Evolutionary conservation across 2,329 filamentous ascomycete species (phyloP).

Genomic region (Ilyonectria robusta): DNA sequence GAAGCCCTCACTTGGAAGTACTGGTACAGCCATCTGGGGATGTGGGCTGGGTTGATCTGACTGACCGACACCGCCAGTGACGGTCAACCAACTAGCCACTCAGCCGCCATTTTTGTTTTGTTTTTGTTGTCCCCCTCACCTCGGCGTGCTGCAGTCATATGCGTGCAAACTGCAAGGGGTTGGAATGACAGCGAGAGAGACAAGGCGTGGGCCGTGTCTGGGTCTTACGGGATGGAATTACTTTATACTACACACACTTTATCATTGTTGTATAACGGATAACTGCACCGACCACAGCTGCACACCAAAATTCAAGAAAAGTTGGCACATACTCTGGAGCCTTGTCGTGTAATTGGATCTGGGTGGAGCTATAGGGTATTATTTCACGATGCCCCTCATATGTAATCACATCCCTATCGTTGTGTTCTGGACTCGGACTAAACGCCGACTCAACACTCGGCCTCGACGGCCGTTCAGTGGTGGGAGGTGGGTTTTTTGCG

Average conservation of each 20-base stretch:
- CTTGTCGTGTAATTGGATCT: constrained; percentile 12
- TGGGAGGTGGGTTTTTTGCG: constrained; percentile 2
- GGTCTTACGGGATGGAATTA: constrained; percentile 35
- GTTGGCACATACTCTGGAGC: constrained; percentile 7
- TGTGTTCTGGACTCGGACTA: constrained; percentile 19
- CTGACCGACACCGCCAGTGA: neutral
- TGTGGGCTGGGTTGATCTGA: constrained; percentile 1
- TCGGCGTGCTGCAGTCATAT: neutral
- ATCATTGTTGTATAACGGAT: neutral
- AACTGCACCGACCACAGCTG: neutral
- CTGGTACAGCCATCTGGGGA: constrained; percentile 7
- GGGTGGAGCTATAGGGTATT: neutral
- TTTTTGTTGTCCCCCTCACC: constrained; percentile 4
- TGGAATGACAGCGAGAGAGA: constrained; percentile 2
- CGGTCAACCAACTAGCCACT: constrained; percentile 3
- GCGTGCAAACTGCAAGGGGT: neutral
- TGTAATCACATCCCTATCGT: neutral
- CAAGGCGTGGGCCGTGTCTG: neutral
- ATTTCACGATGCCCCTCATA: constrained; percentile 3
- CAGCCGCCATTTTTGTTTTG: neutral
- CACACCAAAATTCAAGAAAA: neutral
- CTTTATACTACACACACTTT: neutral
- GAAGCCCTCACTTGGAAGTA: constrained; percentile 13
- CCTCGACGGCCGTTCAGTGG: constrained; percentile 9
- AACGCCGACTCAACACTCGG: constrained; percentile 22